Base-by-base conservation (phyloP, 1,139 yeast species). In the Yamadazyma siamensis region DNA sequence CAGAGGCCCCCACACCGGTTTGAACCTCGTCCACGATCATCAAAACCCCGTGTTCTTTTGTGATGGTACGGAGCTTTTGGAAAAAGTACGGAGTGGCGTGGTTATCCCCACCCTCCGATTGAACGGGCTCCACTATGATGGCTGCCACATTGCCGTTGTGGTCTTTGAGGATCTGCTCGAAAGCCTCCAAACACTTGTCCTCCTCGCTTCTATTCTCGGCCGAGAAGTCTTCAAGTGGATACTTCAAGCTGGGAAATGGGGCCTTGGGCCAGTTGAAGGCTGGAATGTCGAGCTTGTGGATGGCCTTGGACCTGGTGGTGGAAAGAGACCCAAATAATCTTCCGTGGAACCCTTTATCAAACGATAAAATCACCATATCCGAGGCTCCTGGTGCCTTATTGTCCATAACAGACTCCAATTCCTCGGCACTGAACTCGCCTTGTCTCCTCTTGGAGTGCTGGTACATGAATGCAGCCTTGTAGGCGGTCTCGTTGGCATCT, bases 1-100 rank as follows among this genome's bases (percentile, higher is more conserved):
- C 94, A 19, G 94, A 80, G 36, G 89, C 89, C 49, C 87, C 94
- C 36, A 83, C 84, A 53, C 94, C 94, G 33, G 94, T 84, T 62
- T 83, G 94, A 36, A 83, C 94, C 61, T 83, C 94, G 53, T 84
- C 94, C 39, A 82, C 76, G 45, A 84, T 84, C 65, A 83, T 61
- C 43, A 81, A 68, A 31, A 83, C 76, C 37, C 75, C 82, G 56
- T 80, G 64, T 53, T 79, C 75, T 53, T 75, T 59, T 38, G 91
- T 80, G 46, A 84, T 56, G 45, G 77, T 80, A 56, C 89, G 77
- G 45, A 83, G 65, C 26, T 86, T 84, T 59, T 81, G 89, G 81
- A 83, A 82, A 61, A 81, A 84, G 23, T 61, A 72, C 18, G 75
- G 69, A 23, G 87, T 77, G 10, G 84, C 94, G 53, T 83, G 94